Conservation (phyloP, 345 rosid genomes). For the Euphorbia peplus region DNA sequence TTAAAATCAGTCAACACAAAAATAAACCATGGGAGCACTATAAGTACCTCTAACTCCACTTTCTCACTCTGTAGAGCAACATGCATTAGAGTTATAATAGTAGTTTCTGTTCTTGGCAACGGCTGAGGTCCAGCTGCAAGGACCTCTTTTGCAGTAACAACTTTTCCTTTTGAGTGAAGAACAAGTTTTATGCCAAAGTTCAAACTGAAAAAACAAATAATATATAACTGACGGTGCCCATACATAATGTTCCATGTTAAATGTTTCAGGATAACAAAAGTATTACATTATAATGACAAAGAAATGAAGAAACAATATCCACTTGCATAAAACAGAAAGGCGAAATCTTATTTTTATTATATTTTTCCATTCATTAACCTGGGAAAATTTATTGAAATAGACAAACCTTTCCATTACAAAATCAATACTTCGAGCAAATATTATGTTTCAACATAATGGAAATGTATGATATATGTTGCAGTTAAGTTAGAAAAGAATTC, state of each 20-base stretch:
- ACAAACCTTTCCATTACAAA: not conserved
- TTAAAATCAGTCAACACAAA: conserved; percentile 1
- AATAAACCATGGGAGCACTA: conserved; percentile 9
- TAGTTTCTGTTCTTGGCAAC: conserved; percentile 60
- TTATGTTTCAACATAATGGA: not conserved
- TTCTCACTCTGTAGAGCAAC: conserved; percentile 83
- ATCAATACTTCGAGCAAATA: not conserved
- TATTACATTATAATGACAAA: not conserved
- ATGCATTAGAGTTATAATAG: conserved; percentile 77
- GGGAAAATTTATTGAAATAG: not conserved
- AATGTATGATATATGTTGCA: not conserved
- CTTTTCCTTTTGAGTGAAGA: conserved; percentile 55
- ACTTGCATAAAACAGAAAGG: not conserved
- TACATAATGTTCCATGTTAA: not conserved
- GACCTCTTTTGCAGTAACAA: conserved; percentile 68
- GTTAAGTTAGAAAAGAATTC: not conserved
- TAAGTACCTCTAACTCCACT: conserved; percentile 73
- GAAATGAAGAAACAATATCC: not conserved
- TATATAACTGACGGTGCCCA: not conserved
- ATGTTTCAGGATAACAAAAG: not conserved
- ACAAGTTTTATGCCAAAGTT: conserved; percentile 72
- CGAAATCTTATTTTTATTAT: not conserved
- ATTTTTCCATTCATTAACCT: not conserved
- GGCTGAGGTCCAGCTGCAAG: conserved; percentile 78
- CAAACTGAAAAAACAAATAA: conserved; percentile 45